A percentile compares a stretch with the other conserved stretches of the same genome.
phyloP scores from a whole-genome alignment of 495 filamentous ascomycete species.

The Penicillium odoratum region DNA sequence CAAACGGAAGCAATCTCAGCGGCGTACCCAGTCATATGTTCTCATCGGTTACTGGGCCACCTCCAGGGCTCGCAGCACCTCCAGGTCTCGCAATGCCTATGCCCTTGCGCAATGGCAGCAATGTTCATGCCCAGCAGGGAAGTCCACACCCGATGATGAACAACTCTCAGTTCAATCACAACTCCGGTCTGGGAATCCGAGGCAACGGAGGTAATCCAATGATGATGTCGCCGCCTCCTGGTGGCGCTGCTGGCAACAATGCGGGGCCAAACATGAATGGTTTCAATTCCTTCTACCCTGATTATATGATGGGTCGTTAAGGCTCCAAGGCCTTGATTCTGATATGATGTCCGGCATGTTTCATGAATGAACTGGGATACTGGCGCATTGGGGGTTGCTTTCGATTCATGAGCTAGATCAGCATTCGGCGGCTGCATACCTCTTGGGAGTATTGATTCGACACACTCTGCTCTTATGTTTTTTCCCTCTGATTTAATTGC shows the following conservation, averaged over 20 bases:
- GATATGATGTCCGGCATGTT: conserved; percentile 51
- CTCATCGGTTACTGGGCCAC: conserved; percentile 71
- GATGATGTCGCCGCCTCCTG: conserved; percentile 43
- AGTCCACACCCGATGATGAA: conserved; percentile 38
- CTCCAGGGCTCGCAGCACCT: conserved; percentile 68
- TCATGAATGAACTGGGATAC: conserved; percentile 45
- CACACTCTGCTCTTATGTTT: conserved; percentile 28
- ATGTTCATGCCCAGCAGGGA: conserved; percentile 30
- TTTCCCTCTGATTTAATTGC: conserved; percentile 14
- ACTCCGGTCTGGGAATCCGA: conserved; percentile 47
- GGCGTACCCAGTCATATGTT: conserved; percentile 62
- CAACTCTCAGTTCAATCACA: conserved; percentile 39
- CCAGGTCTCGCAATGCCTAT: conserved; percentile 59
- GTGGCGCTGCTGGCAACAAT: conserved; percentile 38
- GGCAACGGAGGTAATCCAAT: conserved; percentile 44
- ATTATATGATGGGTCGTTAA: conserved; percentile 63
- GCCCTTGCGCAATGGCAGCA: conserved; percentile 37
- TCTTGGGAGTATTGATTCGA: conserved; percentile 46
- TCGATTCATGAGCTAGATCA: conserved; percentile 48
- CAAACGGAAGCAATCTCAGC: conserved; percentile 51
- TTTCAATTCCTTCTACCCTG: conserved; percentile 51
- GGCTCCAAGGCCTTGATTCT: conserved; percentile 24
- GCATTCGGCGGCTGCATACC: conserved; percentile 49
- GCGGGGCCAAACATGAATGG: conserved; percentile 43
- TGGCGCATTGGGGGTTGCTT: conserved; percentile 45